These are phyloP conservation scores for Aspergillus sp. DNA, from an alignment of 2,329 filamentous ascomycete genomes.

Conservation along the genomic window DNA sequence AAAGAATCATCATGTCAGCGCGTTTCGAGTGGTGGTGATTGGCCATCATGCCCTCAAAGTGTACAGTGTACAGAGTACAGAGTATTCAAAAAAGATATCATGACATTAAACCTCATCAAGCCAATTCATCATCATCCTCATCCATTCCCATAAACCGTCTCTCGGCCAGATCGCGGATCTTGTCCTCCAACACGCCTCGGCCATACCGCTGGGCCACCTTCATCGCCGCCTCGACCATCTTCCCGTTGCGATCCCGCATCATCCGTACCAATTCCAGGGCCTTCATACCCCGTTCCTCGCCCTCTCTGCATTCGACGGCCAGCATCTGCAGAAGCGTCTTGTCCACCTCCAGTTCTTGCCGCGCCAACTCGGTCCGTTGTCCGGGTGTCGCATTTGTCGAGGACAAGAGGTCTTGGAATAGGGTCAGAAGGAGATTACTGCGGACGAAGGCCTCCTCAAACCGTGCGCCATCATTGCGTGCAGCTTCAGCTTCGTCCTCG, in stretches of 20 bases:
- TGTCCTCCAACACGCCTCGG: constrained; percentile 69
- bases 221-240: constrained; percentile 83
- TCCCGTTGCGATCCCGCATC: constrained; percentile 74
- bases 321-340: constrained; percentile 84
- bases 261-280: constrained; percentile 82
- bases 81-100: too few species aligned
- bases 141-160: constrained; percentile 54
- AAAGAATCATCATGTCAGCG: neutral
- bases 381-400: constrained; percentile 56
- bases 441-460: constrained; percentile 80
- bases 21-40: neutral
- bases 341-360: constrained; percentile 76
- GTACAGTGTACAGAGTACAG: too few species aligned
- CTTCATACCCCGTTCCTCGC: constrained; percentile 90
- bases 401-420: constrained; percentile 66
- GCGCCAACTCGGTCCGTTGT: constrained; percentile 59
- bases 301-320: constrained; percentile 80
- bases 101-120: constrained; percentile 10
- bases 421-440: constrained; percentile 59
- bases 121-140: constrained; percentile 45
- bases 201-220: constrained; percentile 86
- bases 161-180: constrained; percentile 82
- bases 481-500: constrained; percentile 33
- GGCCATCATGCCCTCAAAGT: neutral
- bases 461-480: constrained; percentile 32